A percentile compares a stretch with the other conserved stretches of the same genome.
Conservation (phyloP, 2,329 filamentous ascomycete genomes). For the Neocucurbitaria cava region DNA sequence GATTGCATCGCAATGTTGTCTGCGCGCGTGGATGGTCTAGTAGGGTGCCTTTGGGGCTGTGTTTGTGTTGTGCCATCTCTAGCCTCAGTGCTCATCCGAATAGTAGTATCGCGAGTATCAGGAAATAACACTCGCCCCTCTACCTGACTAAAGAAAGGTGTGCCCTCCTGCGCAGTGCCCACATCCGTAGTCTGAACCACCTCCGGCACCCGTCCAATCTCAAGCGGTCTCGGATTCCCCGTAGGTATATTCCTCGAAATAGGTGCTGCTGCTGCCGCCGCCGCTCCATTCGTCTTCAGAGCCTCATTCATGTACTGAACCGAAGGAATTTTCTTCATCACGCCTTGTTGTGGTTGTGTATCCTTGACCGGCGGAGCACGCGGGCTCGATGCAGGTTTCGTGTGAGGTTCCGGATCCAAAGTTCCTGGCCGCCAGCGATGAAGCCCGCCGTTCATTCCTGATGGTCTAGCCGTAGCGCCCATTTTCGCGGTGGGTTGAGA, state of each 20-base stretch:
- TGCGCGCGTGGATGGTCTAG: neutral
- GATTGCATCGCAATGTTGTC: neutral
- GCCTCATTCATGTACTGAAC: constrained; percentile 29
- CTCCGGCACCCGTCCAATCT: constrained; percentile 12
- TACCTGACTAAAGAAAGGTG: neutral
- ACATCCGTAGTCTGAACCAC: neutral
- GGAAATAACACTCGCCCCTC: neutral
- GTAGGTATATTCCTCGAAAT: constrained; percentile 1
- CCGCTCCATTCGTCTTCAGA: constrained; percentile 18
- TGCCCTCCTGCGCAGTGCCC: neutral
- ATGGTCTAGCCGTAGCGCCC: neutral
- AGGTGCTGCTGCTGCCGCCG: constrained; percentile 3
- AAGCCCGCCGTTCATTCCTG: neutral
- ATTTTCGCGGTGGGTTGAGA: neutral
- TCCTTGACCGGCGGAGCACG: too few species aligned
- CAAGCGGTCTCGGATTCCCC: constrained; percentile 11
- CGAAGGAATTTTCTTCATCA: constrained; percentile 19
- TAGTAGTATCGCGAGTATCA: neutral
- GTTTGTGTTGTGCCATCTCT: neutral
- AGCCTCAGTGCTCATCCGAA: neutral
- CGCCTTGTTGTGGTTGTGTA: neutral
- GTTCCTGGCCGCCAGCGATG: neutral
- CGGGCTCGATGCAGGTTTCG: neutral
- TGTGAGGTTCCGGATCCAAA: neutral
- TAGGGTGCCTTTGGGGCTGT: neutral